phyloP scores from a whole-genome alignment of 805 yeast genomes.

The Pichia californica region DNA sequence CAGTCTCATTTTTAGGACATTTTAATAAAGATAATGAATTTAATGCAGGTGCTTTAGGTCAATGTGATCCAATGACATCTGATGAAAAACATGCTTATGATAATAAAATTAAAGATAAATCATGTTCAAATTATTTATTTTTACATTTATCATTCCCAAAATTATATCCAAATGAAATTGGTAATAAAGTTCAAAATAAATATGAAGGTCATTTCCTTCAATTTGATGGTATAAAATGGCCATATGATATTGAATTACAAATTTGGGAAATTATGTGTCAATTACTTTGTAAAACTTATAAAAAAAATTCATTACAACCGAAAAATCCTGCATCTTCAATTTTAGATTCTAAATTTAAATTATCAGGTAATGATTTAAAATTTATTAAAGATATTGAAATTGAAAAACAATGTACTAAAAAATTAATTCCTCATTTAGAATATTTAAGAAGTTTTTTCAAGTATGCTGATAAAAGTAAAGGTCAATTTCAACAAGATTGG shows the following conservation, averaged over 20 bases:
- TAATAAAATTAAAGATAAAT: conserved; percentile 10
- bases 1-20: conserved; percentile 47
- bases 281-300: conserved; percentile 27
- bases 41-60: conserved; percentile 39
- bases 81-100: conserved; percentile 19
- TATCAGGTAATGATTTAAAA: conserved; percentile 20
- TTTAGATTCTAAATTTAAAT: conserved; percentile 9
- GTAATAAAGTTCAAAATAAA: neutral
- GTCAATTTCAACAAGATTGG: conserved; percentile 5
- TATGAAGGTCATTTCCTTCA: conserved; percentile 27
- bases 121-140: conserved; percentile 31
- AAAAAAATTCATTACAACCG: conserved; percentile 2
- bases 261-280: conserved; percentile 35
- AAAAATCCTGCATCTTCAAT: conserved; percentile 16
- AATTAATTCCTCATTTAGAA: conserved; percentile 32
- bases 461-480: conserved; percentile 2
- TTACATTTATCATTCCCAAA: conserved; percentile 61
- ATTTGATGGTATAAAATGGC: conserved; percentile 25
- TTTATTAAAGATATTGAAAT: conserved; percentile 23
- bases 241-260: conserved; percentile 35
- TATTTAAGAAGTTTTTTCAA: conserved; percentile 21
- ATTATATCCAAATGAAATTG: conserved; percentile 26
- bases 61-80: conserved; percentile 36
- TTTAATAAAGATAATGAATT: conserved; percentile 25
- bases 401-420: conserved; percentile 25